phyloP scores from a whole-genome alignment of 208 protist genomes.

The Trypanosoma platydactyli region DNA sequence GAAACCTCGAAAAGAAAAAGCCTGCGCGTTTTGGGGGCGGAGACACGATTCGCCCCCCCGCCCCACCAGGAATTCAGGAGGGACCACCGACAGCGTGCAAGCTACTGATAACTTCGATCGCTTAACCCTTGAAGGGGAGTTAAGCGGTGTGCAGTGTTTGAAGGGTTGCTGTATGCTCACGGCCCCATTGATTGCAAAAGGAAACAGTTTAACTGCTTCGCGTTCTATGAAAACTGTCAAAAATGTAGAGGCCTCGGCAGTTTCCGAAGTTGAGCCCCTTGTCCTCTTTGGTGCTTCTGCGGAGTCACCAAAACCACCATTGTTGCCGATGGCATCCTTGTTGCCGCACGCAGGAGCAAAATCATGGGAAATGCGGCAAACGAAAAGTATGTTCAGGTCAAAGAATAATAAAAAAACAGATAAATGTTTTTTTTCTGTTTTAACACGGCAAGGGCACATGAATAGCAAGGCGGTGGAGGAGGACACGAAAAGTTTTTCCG shows the following conservation, averaged over 20 bases:
- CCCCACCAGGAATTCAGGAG: neutral
- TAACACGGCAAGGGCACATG: no score
- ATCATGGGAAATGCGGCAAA: neutral
- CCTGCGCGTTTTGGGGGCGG: neutral
- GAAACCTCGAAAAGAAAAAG: conserved; percentile 8
- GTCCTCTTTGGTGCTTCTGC: neutral
- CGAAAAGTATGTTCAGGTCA: neutral
- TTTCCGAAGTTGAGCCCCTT: neutral
- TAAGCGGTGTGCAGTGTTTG: no score
- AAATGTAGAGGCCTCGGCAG: no score
- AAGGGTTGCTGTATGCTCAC: no score
- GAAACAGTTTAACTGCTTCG: neutral
- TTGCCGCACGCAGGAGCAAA: neutral
- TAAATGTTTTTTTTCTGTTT: no score
- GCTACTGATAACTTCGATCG: neutral
- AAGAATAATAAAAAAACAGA: neutral
- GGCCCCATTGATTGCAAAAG: no score
- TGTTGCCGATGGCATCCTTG: neutral
- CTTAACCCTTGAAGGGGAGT: no score
- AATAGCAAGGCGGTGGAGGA: neutral
- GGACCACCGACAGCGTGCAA: neutral
- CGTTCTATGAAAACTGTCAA: neutral
- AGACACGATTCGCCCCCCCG: neutral
- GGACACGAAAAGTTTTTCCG: neutral
- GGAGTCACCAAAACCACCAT: neutral